Evolutionary conservation across 345 rosid species (phyloP).

Genomic region (Acer campestre): DNA sequence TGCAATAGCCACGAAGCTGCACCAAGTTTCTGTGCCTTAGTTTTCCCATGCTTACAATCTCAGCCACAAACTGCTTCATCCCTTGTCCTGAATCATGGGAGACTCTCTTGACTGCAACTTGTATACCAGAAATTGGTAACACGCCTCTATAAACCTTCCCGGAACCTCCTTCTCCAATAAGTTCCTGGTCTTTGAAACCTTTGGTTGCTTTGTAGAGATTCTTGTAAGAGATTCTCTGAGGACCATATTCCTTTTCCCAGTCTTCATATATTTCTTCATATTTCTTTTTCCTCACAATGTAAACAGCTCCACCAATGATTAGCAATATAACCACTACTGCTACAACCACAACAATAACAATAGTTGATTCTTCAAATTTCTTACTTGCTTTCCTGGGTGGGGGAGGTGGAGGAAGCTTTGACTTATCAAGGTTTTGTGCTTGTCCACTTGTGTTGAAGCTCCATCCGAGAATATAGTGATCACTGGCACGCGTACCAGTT

Average conservation of each 20-base stretch:
- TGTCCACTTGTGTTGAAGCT: constrained; percentile 53
- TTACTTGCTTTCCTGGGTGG: not conserved
- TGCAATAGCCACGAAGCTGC: constrained; percentile 44
- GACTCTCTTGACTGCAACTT: constrained; percentile 62
- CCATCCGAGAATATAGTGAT: constrained; percentile 61
- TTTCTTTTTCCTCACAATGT: constrained; percentile 39
- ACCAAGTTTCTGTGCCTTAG: constrained; percentile 44
- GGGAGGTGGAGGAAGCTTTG: constrained; percentile 58
- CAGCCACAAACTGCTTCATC: constrained; percentile 40
- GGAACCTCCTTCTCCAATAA: constrained; percentile 53
- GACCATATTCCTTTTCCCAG: constrained; percentile 60
- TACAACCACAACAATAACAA: constrained; percentile 24
- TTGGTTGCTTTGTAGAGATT: constrained; percentile 56
- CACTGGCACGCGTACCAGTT: constrained; percentile 38
- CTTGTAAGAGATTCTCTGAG: constrained; percentile 59
- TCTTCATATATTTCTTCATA: constrained; percentile 63
- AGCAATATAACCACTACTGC: constrained; percentile 19
- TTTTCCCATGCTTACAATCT: constrained; percentile 30
- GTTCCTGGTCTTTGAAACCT: constrained; percentile 55
- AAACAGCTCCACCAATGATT: constrained; percentile 26
- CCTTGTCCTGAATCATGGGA: constrained; percentile 50
- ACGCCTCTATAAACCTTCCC: constrained; percentile 59
- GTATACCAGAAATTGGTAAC: constrained; percentile 36
- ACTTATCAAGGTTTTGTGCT: constrained; percentile 39
- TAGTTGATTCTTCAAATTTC: not conserved